These are phyloP conservation scores for Fraxinus ornus DNA, from an alignment of 305 asterid species.

Conservation along the genomic window DNA sequence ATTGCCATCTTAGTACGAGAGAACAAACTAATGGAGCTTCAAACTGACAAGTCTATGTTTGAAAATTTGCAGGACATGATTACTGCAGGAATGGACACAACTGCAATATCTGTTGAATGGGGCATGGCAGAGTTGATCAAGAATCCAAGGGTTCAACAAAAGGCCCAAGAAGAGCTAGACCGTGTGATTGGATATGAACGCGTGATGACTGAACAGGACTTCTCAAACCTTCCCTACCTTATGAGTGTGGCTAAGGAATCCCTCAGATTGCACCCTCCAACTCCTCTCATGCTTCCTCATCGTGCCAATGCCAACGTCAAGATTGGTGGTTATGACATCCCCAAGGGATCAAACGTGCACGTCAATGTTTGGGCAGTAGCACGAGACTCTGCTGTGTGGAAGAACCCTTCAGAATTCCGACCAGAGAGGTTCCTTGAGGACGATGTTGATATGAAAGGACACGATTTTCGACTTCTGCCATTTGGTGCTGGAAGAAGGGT, in stretches of 20 bases:
- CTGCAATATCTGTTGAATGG: constrained; percentile 66
- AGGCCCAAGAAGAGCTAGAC: constrained; percentile 71
- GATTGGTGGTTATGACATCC: constrained; percentile 61
- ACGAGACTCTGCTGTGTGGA: constrained; percentile 61
- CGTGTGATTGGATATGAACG: constrained; percentile 50
- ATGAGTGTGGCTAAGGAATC: constrained; percentile 59
- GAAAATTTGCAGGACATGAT: constrained; percentile 56
- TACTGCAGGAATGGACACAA: constrained; percentile 73
- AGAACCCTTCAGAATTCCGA: constrained; percentile 46
- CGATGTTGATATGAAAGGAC: constrained; percentile 69
- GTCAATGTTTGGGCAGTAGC: constrained; percentile 78
- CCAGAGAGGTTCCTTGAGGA: constrained; percentile 67
- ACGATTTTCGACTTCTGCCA: constrained; percentile 57
- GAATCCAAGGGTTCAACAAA: constrained; percentile 64
- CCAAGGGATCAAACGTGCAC: constrained; percentile 62
- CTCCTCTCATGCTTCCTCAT: constrained; percentile 72
- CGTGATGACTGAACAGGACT: constrained; percentile 53
- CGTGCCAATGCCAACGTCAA: constrained; percentile 57
- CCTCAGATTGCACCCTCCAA: constrained; percentile 61
- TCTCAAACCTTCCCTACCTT: constrained; percentile 58
- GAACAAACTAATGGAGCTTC: background rate
- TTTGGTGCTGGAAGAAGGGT: constrained; percentile 69
- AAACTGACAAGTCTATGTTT: constrained; percentile 6
- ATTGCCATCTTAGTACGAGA: background rate
- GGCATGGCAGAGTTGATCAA: constrained; percentile 72